phyloP scores from a whole-genome alignment of 176 grass and related monocot species.

The Triticum timopheevii region DNA sequence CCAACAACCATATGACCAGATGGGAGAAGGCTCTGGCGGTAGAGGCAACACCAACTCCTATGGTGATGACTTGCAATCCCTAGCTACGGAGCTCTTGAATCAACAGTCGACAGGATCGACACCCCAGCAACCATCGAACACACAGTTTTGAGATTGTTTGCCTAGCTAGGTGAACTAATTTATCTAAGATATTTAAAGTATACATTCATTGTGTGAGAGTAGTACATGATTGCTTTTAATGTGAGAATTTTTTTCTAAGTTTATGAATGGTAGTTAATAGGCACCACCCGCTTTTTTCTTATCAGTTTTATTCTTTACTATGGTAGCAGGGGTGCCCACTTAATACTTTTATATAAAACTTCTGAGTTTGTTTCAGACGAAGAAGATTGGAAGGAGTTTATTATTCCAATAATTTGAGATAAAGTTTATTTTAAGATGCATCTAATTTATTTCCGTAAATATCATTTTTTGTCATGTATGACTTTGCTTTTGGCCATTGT shows the following conservation, averaged over 20 bases:
- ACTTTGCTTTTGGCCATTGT: too few relatives aligned
- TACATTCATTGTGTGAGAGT: neutral
- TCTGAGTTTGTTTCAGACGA: neutral
- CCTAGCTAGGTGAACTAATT: neutral
- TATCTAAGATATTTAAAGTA: neutral
- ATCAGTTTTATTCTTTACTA: too few relatives aligned
- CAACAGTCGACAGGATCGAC: neutral
- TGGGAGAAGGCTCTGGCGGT: neutral
- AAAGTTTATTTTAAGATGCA: neutral
- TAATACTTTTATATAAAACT: neutral
- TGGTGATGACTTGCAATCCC: neutral
- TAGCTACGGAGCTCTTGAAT: neutral
- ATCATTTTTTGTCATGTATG: neutral
- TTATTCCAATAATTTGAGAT: neutral
- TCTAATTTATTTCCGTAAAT: neutral
- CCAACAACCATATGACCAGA: neutral
- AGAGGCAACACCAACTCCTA: neutral
- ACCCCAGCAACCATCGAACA: neutral
- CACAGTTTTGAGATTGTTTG: neutral
- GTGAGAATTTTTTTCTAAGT: neutral
- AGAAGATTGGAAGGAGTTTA: neutral
- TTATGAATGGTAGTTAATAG: neutral
- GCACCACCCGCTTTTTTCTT: too few relatives aligned
- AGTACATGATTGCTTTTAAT: neutral
- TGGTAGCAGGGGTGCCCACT: neutral